Evolutionary conservation across 257 asterid species (phyloP).

Genomic region (Solanum sejunctum): DNA sequence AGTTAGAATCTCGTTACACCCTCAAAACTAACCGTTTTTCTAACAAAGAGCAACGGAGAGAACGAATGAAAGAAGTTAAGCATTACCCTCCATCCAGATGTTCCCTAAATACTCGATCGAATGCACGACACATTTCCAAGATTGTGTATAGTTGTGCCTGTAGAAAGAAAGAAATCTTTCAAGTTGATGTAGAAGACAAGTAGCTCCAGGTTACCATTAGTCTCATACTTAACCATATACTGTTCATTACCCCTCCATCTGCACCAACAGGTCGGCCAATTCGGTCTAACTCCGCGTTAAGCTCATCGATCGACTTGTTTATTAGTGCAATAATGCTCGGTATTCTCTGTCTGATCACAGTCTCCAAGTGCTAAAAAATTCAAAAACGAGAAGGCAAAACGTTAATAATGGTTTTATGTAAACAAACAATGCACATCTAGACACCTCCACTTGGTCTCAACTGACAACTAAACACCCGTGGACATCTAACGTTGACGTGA

Average conservation of each 20-base stretch:
- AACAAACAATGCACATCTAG: neutral
- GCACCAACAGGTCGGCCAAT: constrained; percentile 86
- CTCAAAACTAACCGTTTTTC: neutral
- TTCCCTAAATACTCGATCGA: constrained; percentile 77
- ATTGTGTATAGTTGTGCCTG: constrained; percentile 93
- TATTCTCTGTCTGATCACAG: constrained; percentile 81
- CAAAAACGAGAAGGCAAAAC: neutral
- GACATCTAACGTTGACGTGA: neutral
- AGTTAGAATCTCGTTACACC: neutral
- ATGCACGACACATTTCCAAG: constrained; percentile 95
- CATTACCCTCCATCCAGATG: constrained; percentile 96
- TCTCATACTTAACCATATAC: neutral
- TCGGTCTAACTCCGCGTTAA: constrained; percentile 90
- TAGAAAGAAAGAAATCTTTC: constrained; percentile 7
- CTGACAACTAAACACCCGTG: neutral
- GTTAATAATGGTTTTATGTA: neutral
- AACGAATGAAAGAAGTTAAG: neutral
- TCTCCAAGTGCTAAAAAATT: constrained; percentile 70
- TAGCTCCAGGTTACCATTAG: neutral
- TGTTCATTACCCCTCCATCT: constrained; percentile 85
- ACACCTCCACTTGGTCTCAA: neutral
- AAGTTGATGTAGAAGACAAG: neutral
- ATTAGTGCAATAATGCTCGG: constrained; percentile 90
- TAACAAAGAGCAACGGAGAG: neutral
- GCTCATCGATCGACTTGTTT: constrained; percentile 85